phyloP scores from a whole-genome alignment of 2,329 filamentous ascomycete genomes.

The Xylaria sp. region DNA sequence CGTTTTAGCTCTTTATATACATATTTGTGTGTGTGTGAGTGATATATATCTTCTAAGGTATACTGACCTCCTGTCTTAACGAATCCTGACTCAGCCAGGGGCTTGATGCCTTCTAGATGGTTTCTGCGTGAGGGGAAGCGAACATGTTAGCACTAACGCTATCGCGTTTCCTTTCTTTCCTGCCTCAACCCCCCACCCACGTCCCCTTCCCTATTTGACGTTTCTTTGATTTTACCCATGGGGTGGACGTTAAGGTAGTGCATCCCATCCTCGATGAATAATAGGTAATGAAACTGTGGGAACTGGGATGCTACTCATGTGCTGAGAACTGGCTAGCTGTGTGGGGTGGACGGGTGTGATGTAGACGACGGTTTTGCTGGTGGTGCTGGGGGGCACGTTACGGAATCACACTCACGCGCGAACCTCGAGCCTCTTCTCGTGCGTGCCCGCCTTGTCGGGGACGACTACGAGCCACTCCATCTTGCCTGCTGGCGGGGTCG shows the following conservation, averaged over 20 bases:
- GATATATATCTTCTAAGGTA: background rate
- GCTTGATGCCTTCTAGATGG: slow-evolving; percentile 69
- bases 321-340: background rate
- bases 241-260: background rate
- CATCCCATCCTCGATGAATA: background rate
- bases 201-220: background rate
- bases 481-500: slow-evolving; percentile 43
- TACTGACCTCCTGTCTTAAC: slow-evolving; percentile 72
- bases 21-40: background rate
- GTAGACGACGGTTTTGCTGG: background rate
- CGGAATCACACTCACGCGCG: slow-evolving; percentile 64
- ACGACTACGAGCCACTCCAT: slow-evolving; percentile 72
- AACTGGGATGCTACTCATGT: background rate
- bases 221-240: background rate
- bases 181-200: background rate
- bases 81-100: slow-evolving; percentile 64
- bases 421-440: slow-evolving; percentile 71
- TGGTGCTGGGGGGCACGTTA: background rate
- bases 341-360: background rate
- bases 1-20: background rate
- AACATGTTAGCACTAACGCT: slow-evolving; percentile 3
- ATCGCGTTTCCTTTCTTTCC: background rate
- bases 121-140: slow-evolving; percentile 38
- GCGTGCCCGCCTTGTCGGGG: slow-evolving; percentile 71
- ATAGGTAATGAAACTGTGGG: background rate